phyloP scores from a whole-genome alignment of 192 early-diverging fungal species.

The Linderina pennispora region DNA sequence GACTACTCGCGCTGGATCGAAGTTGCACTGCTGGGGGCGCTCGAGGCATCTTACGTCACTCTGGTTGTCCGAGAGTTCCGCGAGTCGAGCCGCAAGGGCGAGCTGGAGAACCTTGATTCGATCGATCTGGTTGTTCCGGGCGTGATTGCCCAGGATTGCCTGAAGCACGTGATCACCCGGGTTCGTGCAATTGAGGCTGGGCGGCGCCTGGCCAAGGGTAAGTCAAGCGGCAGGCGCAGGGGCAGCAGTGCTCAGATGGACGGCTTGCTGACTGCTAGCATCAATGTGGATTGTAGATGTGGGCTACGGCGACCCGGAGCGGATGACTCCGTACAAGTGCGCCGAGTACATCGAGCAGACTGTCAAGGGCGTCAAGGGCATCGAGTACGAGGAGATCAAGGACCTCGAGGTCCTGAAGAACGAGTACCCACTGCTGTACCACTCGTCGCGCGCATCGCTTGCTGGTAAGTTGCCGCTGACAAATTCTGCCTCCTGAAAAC shows the following conservation, averaged over 20 bases:
- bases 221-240: no score
- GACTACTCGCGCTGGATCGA: constrained; percentile 68
- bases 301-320: constrained; percentile 77
- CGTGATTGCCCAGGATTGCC: constrained; percentile 6
- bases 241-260: no score
- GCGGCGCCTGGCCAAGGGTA: constrained; percentile 59
- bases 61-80: constrained; percentile 75
- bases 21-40: constrained; percentile 64
- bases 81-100: constrained; percentile 32
- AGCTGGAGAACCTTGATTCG: constrained; percentile 50
- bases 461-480: constrained; percentile 47
- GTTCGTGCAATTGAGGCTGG: constrained; percentile 70
- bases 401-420: constrained; percentile 64
- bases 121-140: constrained; percentile 52
- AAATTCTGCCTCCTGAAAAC: no score
- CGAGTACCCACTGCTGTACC: constrained; percentile 80
- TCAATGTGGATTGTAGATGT: constrained; percentile 57
- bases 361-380: constrained; percentile 49
- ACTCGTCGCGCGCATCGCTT: constrained; percentile 66
- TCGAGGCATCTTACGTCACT: constrained; percentile 70
- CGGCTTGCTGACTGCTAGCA: no score
- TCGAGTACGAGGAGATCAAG: constrained; percentile 59
- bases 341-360: constrained; percentile 60
- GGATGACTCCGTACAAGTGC: constrained; percentile 77
- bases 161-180: constrained; percentile 40